A percentile compares a stretch with the other conserved stretches of the same genome.
Conservation (phyloP, 495 filamentous ascomycete species). For the Umbilicaria muhlenbergii region DNA sequence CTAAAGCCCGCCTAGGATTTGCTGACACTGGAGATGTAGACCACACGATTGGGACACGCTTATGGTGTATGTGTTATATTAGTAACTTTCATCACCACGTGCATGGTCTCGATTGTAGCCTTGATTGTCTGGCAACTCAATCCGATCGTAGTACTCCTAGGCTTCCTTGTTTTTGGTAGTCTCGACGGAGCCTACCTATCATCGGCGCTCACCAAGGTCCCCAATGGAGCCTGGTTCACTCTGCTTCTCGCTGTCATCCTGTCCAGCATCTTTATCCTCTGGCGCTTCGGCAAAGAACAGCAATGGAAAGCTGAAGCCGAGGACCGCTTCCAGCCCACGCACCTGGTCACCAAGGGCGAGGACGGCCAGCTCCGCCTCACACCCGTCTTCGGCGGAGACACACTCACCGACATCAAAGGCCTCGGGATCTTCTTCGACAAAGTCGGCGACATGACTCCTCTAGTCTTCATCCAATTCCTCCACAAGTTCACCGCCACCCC, state of each 20-base stretch:
- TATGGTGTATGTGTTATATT: constrained; percentile 57
- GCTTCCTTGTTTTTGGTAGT: constrained; percentile 44
- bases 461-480: constrained; percentile 48
- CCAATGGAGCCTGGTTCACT: constrained; percentile 62
- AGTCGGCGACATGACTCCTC: constrained; percentile 36
- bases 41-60: constrained; percentile 31
- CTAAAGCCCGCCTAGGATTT: not conserved
- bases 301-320: constrained; percentile 53
- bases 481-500: constrained; percentile 43
- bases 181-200: constrained; percentile 53
- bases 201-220: constrained; percentile 51
- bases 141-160: constrained; percentile 35
- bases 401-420: constrained; percentile 30
- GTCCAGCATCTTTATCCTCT: constrained; percentile 45
- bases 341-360: constrained; percentile 21
- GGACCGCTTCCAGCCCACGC: constrained; percentile 36
- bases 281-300: constrained; percentile 59
- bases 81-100: constrained; percentile 60
- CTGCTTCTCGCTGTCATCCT: constrained; percentile 43
- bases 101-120: constrained; percentile 50
- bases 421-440: constrained; percentile 56
- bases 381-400: constrained; percentile 27
- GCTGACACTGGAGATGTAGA: constrained; percentile 14
- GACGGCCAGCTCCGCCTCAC: constrained; percentile 15
- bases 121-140: constrained; percentile 52